Base-by-base conservation (phyloP, 1,139 yeast genomes). In the Taphrina betulina region DNA sequence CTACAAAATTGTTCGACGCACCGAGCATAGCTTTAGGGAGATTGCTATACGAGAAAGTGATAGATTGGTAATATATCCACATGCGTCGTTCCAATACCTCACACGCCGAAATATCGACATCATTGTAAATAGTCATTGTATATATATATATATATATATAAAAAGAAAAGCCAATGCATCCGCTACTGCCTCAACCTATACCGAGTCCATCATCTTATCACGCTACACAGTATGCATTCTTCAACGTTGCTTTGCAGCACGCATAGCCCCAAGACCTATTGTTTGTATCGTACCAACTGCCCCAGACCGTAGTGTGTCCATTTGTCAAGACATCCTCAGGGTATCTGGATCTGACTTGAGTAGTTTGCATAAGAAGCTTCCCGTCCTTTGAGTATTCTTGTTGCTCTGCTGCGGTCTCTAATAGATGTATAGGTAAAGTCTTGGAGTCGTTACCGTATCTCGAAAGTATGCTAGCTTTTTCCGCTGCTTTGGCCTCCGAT, bases 211-310 rank as follows among this genome's bases (percentile, higher is more conserved):
- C n/a, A n/a, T n/a, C n/a, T n/a, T 26, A 26, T 26, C 12, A 12
- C 5, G 54, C 70, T 5, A 68, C 63, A 60, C 75, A 72, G 57
- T 66, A 68, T 2, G 70, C 65, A 57, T 70, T 64, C 57, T 68
- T 68, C 58, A 74, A 69, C 58, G 60, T 66, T 52, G 70, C 69
- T 53, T 71, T 70, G 58, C 81, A 78, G 61, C 81, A 78, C 4
- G 63, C 61, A 60, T 69, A 78, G 2, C 81, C 81, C 81, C 81
- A 78, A 56, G 67, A 64, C 1, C 78, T 78, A 33, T 72, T 67
- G n/a, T 64, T 57, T 2, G n/a, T 23, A 28, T 43, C 50, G 69
- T 75, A 78, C 63, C 70, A 77, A 17, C 80, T 75, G 0, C 81
- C 81, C 73, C 74, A 78, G 16, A 76, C 73, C 5, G 71, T 64